Conservation (phyloP, 1,139 yeast species). For the Geotrichum aggregatum region DNA sequence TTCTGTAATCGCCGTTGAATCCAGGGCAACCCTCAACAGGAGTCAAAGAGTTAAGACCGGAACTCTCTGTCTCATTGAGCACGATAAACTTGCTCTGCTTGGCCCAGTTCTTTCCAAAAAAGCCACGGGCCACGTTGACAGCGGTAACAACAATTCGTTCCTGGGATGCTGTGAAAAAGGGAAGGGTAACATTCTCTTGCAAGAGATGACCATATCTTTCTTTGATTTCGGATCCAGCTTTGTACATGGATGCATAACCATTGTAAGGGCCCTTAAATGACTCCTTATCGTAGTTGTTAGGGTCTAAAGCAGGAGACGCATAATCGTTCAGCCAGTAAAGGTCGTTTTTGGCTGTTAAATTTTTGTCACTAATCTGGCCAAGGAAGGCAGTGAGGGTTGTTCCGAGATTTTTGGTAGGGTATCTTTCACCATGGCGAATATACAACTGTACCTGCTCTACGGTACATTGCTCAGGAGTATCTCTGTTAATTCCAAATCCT, state of each 20-base stretch:
- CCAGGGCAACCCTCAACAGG: constrained; percentile 29
- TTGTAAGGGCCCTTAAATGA: constrained; percentile 36
- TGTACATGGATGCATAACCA: constrained; percentile 36
- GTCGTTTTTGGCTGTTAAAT: constrained; percentile 32
- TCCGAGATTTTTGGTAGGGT: constrained; percentile 41
- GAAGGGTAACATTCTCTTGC: constrained; percentile 36
- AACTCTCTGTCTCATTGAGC: constrained; percentile 37
- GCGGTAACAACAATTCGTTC: constrained; percentile 44
- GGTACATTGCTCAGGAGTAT: constrained; percentile 49
- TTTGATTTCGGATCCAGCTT: constrained; percentile 37
- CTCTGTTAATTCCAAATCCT: constrained; percentile 44
- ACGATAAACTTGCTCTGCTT: constrained; percentile 39
- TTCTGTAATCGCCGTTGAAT: constrained; percentile 22
- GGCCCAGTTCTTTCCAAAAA: constrained; percentile 34
- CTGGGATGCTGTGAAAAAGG: constrained; percentile 42
- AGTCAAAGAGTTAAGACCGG: constrained; percentile 45
- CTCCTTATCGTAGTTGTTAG: constrained; percentile 7
- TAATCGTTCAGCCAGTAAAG: constrained; percentile 42
- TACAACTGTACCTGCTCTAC: constrained; percentile 63
- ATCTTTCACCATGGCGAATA: constrained; percentile 73
- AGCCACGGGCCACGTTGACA: constrained; percentile 42
- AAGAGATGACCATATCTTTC: constrained; percentile 40
- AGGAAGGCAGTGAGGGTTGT: constrained; percentile 2
- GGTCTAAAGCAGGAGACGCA: constrained; percentile 33
- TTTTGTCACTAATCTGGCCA: constrained; percentile 20